Evolutionary conservation across 352 stramenopile species (phyloP).

Genomic region (Blastocystis sp.): DNA sequence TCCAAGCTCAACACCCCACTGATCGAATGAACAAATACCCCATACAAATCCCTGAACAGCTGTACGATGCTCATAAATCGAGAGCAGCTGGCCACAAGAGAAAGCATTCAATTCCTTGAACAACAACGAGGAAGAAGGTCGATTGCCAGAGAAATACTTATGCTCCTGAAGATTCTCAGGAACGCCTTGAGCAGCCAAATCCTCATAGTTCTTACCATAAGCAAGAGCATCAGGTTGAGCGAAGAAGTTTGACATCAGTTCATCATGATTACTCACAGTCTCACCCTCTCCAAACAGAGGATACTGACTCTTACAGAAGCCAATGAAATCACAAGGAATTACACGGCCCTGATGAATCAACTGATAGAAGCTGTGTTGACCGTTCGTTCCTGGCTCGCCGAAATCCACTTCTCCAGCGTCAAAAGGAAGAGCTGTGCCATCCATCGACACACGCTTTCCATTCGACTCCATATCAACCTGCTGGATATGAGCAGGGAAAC

Average conservation of each 20-base stretch:
- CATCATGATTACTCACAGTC: constrained; percentile 90
- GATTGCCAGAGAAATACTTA: constrained; percentile 91
- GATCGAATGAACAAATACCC: constrained; percentile 95
- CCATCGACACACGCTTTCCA: constrained; percentile 88
- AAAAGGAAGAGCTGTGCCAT: constrained; percentile 85
- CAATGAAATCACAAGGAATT: constrained; percentile 95
- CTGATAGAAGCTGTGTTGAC: constrained; percentile 97
- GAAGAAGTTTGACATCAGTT: constrained; percentile 99
- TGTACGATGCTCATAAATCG: constrained; percentile 94
- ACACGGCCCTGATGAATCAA: constrained; percentile 92
- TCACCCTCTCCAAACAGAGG: constrained; percentile 71
- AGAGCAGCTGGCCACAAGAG: constrained; percentile 85
- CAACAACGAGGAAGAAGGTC: constrained; percentile 88
- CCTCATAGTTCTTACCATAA: constrained; percentile 84
- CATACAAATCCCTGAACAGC: constrained; percentile 93
- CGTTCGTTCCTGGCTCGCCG: constrained; percentile 91
- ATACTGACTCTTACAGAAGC: constrained; percentile 88
- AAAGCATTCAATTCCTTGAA: constrained; percentile 87
- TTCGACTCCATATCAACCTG: constrained; percentile 98
- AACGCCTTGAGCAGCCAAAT: constrained; percentile 84
- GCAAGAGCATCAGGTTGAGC: constrained; percentile 93
- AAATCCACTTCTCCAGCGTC: constrained; percentile 89
- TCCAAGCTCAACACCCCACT: constrained; percentile 93
- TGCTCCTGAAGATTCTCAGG: constrained; percentile 82
- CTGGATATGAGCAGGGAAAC: constrained; percentile 92